Conservation (phyloP, 805 yeast species). For the Cyberlindnera amylophila region DNA sequence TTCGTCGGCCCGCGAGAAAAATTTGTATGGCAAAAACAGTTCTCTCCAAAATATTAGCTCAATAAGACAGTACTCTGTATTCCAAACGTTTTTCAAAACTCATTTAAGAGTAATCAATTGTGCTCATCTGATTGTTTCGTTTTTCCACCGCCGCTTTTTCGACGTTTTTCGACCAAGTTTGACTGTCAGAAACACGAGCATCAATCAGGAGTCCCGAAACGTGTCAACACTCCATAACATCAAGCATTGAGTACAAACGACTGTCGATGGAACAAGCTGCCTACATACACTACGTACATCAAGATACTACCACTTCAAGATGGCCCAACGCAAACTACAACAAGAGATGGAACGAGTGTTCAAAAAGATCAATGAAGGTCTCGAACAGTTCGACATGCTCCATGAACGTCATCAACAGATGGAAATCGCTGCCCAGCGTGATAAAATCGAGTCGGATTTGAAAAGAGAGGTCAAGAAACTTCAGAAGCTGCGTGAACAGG, state of each 20-base stretch:
- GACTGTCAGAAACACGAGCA: no score
- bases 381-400: constrained; percentile 75
- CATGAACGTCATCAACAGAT: constrained; percentile 81
- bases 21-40: not conserved
- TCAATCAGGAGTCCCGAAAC: no score
- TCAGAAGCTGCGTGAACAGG: constrained; percentile 90
- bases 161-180: no score
- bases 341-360: constrained; percentile 83
- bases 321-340: constrained; percentile 28
- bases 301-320: constrained; percentile 1
- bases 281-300: not conserved
- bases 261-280: not conserved
- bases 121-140: no score
- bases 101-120: no score
- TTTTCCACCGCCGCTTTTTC: no score
- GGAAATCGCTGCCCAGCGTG: constrained; percentile 82
- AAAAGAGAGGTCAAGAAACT: constrained; percentile 93
- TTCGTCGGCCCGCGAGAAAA: no score
- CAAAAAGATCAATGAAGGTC: constrained; percentile 89
- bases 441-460: constrained; percentile 84
- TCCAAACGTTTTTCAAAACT: no score
- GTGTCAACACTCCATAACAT: no score
- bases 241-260: no score
- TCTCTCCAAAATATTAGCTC: no score
- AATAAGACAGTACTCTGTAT: no score